These are phyloP conservation scores for Clavispora vitiphila DNA, from an alignment of 805 yeast genomes.

Conservation along the genomic window DNA sequence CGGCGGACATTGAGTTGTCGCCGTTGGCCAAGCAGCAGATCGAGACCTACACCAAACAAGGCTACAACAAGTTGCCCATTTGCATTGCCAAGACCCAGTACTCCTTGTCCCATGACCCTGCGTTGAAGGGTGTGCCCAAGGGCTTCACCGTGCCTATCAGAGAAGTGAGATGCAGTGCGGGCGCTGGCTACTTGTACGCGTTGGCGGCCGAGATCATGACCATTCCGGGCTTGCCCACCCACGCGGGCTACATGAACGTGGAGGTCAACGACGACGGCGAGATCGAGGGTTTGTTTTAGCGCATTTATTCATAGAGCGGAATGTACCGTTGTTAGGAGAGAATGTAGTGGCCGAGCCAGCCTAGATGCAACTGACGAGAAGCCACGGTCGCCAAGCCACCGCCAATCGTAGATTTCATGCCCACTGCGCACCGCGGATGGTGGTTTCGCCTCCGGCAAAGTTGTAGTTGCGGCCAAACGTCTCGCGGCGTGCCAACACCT, in stretches of 20 bases:
- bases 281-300: conserved; percentile 83
- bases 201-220: conserved; percentile 96
- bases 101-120: conserved; percentile 90
- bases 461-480: conserved; percentile 42
- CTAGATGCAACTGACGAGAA: too few species aligned
- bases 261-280: conserved; percentile 88
- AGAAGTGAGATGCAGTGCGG: conserved; percentile 90
- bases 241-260: conserved; percentile 94
- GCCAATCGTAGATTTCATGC: too few species aligned
- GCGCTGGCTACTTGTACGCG: conserved; percentile 96
- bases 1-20: conserved; percentile 72
- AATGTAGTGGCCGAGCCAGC: too few species aligned
- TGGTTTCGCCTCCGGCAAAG: conserved; percentile 37
- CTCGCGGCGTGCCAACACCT: conserved; percentile 27
- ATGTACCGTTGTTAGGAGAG: neutral
- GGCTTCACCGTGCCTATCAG: conserved; percentile 92
- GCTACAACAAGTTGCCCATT: conserved; percentile 85
- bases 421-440: conserved; percentile 16
- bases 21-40: conserved; percentile 80
- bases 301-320: neutral
- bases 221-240: conserved; percentile 94
- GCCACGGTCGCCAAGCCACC: too few species aligned
- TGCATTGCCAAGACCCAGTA: conserved; percentile 98
- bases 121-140: conserved; percentile 89
- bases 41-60: conserved; percentile 77